phyloP scores from a whole-genome alignment of 768 basidiomycete species.

The Boletus vermiculosoides region DNA sequence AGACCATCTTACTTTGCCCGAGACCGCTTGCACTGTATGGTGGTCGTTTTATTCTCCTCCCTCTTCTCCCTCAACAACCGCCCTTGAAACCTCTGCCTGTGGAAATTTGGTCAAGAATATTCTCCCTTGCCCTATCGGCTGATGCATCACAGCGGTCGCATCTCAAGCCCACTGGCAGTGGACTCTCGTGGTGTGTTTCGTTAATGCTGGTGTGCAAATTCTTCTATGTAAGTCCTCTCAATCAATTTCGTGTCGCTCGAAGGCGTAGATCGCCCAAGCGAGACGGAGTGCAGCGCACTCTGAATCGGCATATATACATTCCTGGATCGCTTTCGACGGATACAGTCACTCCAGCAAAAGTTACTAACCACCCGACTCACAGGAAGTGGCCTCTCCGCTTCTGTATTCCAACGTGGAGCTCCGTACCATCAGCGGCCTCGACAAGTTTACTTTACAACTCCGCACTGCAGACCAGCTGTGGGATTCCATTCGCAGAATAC shows the following conservation, averaged over 20 bases:
- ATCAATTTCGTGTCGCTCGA: slow-evolving; percentile 2
- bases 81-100: slow-evolving; percentile 56
- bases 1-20: slow-evolving; percentile 56
- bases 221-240: slow-evolving; percentile 36
- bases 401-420: slow-evolving; percentile 59
- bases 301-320: background rate
- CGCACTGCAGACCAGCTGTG: slow-evolving; percentile 69
- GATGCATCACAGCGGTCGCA: slow-evolving; percentile 8
- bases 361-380: slow-evolving; percentile 15
- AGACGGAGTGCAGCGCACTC: background rate
- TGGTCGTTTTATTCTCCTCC: slow-evolving; percentile 63
- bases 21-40: slow-evolving; percentile 61
- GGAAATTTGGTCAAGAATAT: slow-evolving; percentile 70
- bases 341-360: background rate
- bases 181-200: slow-evolving; percentile 22
- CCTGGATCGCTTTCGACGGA: slow-evolving; percentile 1
- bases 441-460: slow-evolving; percentile 58
- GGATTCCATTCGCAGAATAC: slow-evolving; percentile 87
- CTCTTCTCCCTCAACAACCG: slow-evolving; percentile 58
- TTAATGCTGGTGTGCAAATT: slow-evolving; percentile 40
- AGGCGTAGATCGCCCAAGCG: background rate
- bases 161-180: slow-evolving; percentile 4
- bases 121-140: slow-evolving; percentile 37
- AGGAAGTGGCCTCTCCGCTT: slow-evolving; percentile 69
- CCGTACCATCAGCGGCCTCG: slow-evolving; percentile 42